phyloP scores from a whole-genome alignment of 257 asterid species.

The Dorcoceras hygrometricum region DNA sequence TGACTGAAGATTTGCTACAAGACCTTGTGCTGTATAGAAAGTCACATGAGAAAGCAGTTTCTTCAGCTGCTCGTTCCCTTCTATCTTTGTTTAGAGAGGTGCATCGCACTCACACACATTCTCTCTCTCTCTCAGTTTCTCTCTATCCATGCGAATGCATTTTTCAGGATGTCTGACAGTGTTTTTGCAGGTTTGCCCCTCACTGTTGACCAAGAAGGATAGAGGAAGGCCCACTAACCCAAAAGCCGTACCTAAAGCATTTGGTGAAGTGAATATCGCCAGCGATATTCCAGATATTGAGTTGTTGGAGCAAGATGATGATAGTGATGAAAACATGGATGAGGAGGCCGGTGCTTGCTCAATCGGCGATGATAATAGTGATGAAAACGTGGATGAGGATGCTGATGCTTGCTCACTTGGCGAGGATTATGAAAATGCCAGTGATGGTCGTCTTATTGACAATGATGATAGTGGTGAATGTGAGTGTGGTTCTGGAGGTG shows the following conservation, averaged over 20 bases:
- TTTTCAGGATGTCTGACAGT: not conserved
- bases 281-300: constrained; percentile 40
- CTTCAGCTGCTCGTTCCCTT: constrained; percentile 87
- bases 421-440: constrained; percentile 36
- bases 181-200: constrained; percentile 77
- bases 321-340: constrained; percentile 45
- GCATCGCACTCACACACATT: constrained; percentile 23
- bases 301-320: constrained; percentile 32
- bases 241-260: constrained; percentile 83
- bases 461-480: constrained; percentile 34
- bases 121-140: constrained; percentile 1
- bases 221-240: constrained; percentile 75
- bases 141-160: not conserved
- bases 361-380: too few relatives aligned
- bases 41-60: constrained; percentile 84
- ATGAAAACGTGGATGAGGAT: constrained; percentile 15
- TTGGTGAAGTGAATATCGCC: constrained; percentile 70
- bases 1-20: constrained; percentile 98
- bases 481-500: constrained; percentile 32
- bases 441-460: constrained; percentile 28
- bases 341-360: constrained; percentile 23
- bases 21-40: constrained; percentile 86
- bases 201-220: constrained; percentile 80
- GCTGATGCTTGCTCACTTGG: constrained; percentile 26
- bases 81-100: constrained; percentile 86